Percentiles rank a stretch among this genome's conserved stretches.
phyloP scores from a whole-genome alignment of 2,329 filamentous ascomycete genomes.

The Neonectria coccinea region DNA sequence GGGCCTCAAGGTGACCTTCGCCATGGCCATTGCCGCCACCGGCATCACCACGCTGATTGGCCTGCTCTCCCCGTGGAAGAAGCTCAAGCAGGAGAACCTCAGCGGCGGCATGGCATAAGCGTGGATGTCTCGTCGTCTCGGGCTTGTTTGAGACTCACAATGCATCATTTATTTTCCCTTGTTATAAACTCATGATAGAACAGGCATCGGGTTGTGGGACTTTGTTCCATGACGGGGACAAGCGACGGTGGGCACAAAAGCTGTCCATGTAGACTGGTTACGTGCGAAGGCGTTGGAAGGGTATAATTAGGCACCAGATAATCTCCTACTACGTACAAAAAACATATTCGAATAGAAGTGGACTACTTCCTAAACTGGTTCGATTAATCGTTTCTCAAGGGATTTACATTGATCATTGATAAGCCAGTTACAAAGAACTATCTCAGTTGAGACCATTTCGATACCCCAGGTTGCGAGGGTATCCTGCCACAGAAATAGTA shows the following conservation, averaged over 20 bases:
- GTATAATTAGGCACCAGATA: constrained; percentile 6
- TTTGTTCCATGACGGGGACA: constrained; percentile 9
- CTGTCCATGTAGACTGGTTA: constrained; percentile 2
- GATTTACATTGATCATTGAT: no score
- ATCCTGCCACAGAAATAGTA: no score
- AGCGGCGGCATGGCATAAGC: constrained; percentile 48
- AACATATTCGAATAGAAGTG: constrained; percentile 1
- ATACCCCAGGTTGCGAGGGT: not conserved
- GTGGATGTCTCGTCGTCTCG: not conserved
- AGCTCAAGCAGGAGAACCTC: constrained; percentile 49
- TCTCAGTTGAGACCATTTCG: not conserved
- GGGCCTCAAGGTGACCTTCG: constrained; percentile 72
- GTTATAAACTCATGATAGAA: constrained; percentile 7
- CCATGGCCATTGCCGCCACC: constrained; percentile 64
- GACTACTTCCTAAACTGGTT: not conserved
- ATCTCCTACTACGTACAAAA: constrained; percentile 21
- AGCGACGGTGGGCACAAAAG: not conserved
- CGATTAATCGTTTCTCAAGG: no score
- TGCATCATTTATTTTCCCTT: not conserved
- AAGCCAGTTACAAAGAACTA: not conserved
- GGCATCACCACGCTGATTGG: constrained; percentile 54
- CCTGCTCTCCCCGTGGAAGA: constrained; percentile 54
- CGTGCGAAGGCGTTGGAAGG: constrained; percentile 30
- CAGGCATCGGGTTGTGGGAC: not conserved
- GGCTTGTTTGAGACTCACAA: not conserved